Evolutionary conservation across 148 eudicot species (phyloP).

Genomic region (Linanthus parryae): DNA sequence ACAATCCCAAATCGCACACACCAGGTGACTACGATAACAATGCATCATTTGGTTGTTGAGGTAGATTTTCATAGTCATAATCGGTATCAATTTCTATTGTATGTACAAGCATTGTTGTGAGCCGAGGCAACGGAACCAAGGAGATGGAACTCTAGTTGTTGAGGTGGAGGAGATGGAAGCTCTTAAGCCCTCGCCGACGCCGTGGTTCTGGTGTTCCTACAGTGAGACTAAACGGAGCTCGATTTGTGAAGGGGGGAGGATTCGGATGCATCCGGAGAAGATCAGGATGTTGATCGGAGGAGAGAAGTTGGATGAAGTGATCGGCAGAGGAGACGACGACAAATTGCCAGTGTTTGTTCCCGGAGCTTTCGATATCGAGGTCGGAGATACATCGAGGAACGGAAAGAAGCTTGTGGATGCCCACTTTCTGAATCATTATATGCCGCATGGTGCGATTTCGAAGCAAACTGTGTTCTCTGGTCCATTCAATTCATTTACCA

Average conservation of each 20-base stretch:
- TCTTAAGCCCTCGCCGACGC: too few relatives aligned
- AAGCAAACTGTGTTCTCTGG: constrained; percentile 69
- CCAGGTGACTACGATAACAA: too few relatives aligned
- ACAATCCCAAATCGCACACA: too few relatives aligned
- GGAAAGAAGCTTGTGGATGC: constrained; percentile 31
- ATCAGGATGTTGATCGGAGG: constrained; percentile 81
- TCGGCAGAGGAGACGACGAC: constrained; percentile 71
- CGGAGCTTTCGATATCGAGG: constrained; percentile 61
- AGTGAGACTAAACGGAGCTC: constrained; percentile 66
- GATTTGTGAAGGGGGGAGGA: constrained; percentile 65
- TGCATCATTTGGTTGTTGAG: too few relatives aligned
- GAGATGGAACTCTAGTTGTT: too few relatives aligned
- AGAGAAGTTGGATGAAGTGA: constrained; percentile 65
- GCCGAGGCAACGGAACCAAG: too few relatives aligned
- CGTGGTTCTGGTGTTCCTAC: constrained; percentile 72
- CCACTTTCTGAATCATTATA: constrained; percentile 40
- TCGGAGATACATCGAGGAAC: constrained; percentile 7
- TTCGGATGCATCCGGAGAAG: constrained; percentile 59
- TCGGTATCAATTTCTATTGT: too few relatives aligned
- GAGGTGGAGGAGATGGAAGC: too few relatives aligned
- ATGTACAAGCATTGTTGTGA: too few relatives aligned
- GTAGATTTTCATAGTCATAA: too few relatives aligned
- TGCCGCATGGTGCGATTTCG: constrained; percentile 41
- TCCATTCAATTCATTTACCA: constrained; percentile 50
- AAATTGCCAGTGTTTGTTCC: constrained; percentile 59